phyloP scores from a whole-genome alignment of 1,139 yeast species.

The Sugiyamaella sp. region DNA sequence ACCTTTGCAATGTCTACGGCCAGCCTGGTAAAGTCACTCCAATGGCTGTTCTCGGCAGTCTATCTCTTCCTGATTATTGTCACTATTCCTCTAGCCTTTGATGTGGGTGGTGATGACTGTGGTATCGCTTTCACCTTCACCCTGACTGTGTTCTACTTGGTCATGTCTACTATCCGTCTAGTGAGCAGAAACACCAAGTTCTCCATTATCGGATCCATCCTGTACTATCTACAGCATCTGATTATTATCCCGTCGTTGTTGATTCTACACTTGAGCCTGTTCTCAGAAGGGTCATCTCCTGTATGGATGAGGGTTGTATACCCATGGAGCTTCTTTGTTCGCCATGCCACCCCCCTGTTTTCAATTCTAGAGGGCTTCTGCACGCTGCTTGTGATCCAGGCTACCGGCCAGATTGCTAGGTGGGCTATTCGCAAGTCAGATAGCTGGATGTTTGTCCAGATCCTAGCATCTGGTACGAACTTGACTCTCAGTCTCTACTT shows the following conservation, averaged over 20 bases:
- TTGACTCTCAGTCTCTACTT: conserved; percentile 78
- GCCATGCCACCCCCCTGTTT: conserved; percentile 84
- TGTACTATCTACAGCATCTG: conserved; percentile 76
- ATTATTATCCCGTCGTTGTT: conserved; percentile 79
- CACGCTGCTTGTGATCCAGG: conserved; percentile 83
- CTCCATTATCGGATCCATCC: conserved; percentile 53
- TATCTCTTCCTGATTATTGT: conserved; percentile 66
- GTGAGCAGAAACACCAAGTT: conserved; percentile 54
- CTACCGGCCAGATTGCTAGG: conserved; percentile 79
- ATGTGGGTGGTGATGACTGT: conserved; percentile 87
- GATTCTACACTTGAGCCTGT: conserved; percentile 67
- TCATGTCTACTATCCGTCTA: conserved; percentile 71
- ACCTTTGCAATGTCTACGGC: neutral
- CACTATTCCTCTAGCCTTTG: conserved; percentile 93
- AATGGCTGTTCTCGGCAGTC: conserved; percentile 35
- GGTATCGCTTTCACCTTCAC: conserved; percentile 88
- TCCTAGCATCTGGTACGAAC: conserved; percentile 73
- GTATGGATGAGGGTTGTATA: conserved; percentile 47
- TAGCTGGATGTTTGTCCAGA: conserved; percentile 76
- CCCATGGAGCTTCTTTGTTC: conserved; percentile 71
- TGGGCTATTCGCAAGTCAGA: conserved; percentile 77
- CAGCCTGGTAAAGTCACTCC: conserved; percentile 29
- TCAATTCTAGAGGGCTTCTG: conserved; percentile 92
- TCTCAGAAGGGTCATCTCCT: conserved; percentile 38
- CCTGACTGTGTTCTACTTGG: conserved; percentile 65